phyloP scores from a whole-genome alignment of 768 basidiomycete genomes.

The Auriscalpium orientale region DNA sequence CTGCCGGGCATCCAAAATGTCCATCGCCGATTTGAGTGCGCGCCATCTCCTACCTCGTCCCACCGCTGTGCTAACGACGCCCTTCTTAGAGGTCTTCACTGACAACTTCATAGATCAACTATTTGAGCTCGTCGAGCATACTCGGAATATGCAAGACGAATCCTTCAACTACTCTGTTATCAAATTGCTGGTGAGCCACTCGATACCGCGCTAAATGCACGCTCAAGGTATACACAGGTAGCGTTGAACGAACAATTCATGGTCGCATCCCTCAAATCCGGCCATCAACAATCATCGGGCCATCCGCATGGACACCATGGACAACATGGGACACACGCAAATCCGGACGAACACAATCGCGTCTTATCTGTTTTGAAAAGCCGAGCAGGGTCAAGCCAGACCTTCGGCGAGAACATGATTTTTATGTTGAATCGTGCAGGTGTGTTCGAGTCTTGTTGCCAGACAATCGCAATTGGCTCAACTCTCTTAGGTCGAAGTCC shows the following conservation, averaged over 20 bases:
- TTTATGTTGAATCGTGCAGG: slow-evolving; percentile 97
- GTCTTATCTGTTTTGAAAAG: slow-evolving; percentile 78
- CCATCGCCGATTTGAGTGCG: slow-evolving; percentile 72
- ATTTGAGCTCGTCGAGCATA: slow-evolving; percentile 91
- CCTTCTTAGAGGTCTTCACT: slow-evolving; percentile 59
- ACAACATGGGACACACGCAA: slow-evolving; percentile 17
- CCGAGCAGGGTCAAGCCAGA: slow-evolving; percentile 81
- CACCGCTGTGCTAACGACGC: not conserved
- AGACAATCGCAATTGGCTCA: not conserved
- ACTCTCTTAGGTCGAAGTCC: slow-evolving; percentile 57
- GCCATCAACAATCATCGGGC: slow-evolving; percentile 7
- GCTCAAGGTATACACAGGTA: slow-evolving; percentile 41
- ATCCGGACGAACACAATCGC: slow-evolving; percentile 56
- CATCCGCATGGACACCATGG: slow-evolving; percentile 3
- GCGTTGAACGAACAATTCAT: slow-evolving; percentile 98
- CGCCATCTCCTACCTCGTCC: slow-evolving; percentile 5
- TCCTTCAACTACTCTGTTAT: slow-evolving; percentile 93
- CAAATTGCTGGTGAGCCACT: slow-evolving; percentile 71
- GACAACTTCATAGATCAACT: slow-evolving; percentile 82
- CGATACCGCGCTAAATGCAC: not conserved
- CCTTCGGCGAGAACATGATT: slow-evolving; percentile 97
- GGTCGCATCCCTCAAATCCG: slow-evolving; percentile 59
- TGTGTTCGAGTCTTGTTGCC: slow-evolving; percentile 31
- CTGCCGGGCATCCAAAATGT: slow-evolving; percentile 82
- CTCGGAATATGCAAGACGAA: slow-evolving; percentile 81